These are phyloP conservation scores for Hordeum pubiflorum DNA, from an alignment of 202 grass and related monocot genomes.

Conservation along the genomic window DNA sequence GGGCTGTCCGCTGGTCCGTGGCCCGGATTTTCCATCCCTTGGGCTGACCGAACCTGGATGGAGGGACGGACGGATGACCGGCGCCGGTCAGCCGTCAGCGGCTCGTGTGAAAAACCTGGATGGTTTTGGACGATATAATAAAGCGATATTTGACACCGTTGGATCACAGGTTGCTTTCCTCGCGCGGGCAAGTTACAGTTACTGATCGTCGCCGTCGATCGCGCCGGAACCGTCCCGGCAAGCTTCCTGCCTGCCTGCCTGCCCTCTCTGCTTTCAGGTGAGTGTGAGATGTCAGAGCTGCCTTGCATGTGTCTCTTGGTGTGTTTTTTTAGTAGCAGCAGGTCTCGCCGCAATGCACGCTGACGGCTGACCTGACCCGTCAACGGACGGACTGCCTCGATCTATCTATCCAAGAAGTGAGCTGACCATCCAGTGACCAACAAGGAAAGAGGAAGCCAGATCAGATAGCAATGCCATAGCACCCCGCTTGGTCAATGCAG, in stretches of 20 bases:
- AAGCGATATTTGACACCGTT: neutral
- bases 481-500: neutral
- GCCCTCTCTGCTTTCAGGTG: neutral
- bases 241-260: neutral
- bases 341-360: neutral
- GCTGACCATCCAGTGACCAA: too few species aligned
- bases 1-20: too few species aligned
- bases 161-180: slow-evolving; percentile 14
- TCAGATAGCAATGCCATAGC: too few species aligned
- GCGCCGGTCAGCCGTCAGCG: neutral
- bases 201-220: neutral
- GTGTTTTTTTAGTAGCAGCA: neutral
- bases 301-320: too few species aligned
- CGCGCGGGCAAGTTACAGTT: slow-evolving; percentile 7
- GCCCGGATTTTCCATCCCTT: neutral
- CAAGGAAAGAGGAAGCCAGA: too few species aligned
- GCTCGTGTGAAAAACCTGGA: neutral
- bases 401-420: neutral
- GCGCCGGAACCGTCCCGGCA: neutral
- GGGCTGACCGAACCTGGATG: neutral
- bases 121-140: too few species aligned
- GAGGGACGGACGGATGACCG: too few species aligned
- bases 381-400: neutral
- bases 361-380: neutral
- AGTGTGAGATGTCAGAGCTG: neutral